Evolutionary conservation across 2,329 filamentous ascomycete genomes (phyloP), one percentile per base, ranked within the genome.

Genomic region (Escovopsis sp.): DNA sequence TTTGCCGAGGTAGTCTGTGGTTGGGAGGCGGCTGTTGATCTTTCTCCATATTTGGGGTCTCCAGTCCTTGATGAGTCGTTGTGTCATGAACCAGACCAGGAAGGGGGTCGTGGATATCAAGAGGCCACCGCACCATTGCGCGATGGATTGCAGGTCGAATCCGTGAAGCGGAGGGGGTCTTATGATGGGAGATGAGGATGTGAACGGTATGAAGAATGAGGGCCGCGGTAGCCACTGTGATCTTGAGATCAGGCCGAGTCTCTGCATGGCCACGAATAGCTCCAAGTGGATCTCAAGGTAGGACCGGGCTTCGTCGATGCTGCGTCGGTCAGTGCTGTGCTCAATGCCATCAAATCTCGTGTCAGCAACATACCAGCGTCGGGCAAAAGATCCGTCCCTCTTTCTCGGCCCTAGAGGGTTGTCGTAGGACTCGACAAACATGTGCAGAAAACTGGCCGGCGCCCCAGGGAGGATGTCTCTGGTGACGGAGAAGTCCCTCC

Each of bases 151-250:
- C 4, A 55, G 43, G 9, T 56, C 62, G 15, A 70, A 53, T 3
- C 63, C 60, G 4, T 57, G 47, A 0, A 64, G 62, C 0, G 63
- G 56, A 2, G 67, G 64, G 2, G 70, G 72, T 0, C 67, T 55
- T 1, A 60, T 54, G 26, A 75, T 67, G 1, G 70, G 71, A 0
- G 73, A 77, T 11, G 64, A 56, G 7, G 59, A 51, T 11, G 69
- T 68, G 39, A 75, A 77, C 0, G 74, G 73, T 15, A 77, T 51
- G 48, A 76, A 76, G 53, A 69, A 78, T 5, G 55, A 60, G 33
- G 59, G 58, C 7, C 52, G 55, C 0, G 74, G 73, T 3, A 76
- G 55, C 55, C 55, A 55, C 7, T 57, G 58, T 11, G 49, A 59
- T 11, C 58, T 53, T 0, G 69, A 57, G 36, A 69, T 57, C 12